These are phyloP conservation scores for Fusarium robinianum DNA, from an alignment of 2,329 filamentous ascomycete genomes.

Conservation along the genomic window DNA sequence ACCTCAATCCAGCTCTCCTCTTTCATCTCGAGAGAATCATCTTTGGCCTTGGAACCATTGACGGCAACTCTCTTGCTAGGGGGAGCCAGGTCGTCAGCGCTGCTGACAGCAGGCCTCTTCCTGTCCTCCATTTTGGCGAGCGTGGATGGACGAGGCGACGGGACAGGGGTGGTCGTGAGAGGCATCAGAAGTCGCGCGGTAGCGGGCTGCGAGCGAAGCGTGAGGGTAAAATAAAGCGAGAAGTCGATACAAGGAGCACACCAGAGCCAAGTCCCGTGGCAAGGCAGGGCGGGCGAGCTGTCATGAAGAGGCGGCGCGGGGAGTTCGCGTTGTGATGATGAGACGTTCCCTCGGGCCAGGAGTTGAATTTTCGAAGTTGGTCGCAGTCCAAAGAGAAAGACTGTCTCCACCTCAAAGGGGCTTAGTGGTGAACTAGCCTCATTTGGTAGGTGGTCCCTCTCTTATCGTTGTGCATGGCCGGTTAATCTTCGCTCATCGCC, in stretches of 20 bases:
- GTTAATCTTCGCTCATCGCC: constrained; percentile 41
- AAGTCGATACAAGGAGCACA: constrained; percentile 36
- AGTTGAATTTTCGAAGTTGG: constrained; percentile 53
- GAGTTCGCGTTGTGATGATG: constrained; percentile 41
- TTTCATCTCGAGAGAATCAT: constrained; percentile 59
- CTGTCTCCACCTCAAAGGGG: constrained; percentile 42
- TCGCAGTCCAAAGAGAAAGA: constrained; percentile 46
- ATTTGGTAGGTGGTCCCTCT: constrained; percentile 27
- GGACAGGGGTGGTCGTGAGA: constrained; percentile 75
- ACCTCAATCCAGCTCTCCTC: constrained; percentile 68
- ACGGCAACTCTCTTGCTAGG: constrained; percentile 90
- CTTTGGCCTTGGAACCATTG: constrained; percentile 70
- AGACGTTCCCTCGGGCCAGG: constrained; percentile 43
- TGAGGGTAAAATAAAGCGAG: constrained; percentile 40
- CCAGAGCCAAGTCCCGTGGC: constrained; percentile 44
- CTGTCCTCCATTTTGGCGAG: constrained; percentile 98
- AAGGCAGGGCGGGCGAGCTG: constrained; percentile 39
- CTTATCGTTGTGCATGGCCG: constrained; percentile 43
- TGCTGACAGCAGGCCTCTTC: constrained; percentile 87
- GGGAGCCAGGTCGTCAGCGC: constrained; percentile 80
- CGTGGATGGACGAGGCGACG: constrained; percentile 76
- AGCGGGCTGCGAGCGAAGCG: constrained; percentile 47
- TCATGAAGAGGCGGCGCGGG: constrained; percentile 44
- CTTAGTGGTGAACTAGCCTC: constrained; percentile 43
- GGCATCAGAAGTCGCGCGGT: constrained; percentile 72